These are phyloP conservation scores for Luffa aegyptiaca DNA, from an alignment of 306 rosid genomes.

Conservation along the genomic window DNA sequence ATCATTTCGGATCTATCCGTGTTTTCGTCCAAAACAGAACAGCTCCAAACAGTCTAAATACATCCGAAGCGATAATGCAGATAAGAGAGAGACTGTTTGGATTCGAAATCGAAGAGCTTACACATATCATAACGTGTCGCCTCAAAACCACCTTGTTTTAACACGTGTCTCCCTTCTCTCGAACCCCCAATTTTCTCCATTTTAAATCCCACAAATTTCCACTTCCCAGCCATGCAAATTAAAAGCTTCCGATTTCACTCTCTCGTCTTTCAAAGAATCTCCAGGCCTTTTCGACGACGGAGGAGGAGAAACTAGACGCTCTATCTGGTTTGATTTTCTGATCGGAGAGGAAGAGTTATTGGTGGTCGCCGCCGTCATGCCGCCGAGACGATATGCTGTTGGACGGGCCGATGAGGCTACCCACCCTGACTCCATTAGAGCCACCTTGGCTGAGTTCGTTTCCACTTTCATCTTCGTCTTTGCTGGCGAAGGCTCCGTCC, in stretches of 20 bases:
- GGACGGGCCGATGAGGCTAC: constrained; percentile 89
- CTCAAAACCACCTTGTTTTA: constrained; percentile 12
- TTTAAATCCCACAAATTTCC: constrained; percentile 31
- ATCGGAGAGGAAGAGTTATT: not conserved
- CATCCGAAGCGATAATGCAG: not conserved
- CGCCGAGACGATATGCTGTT: constrained; percentile 58
- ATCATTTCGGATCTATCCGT: not conserved
- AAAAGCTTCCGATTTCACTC: not conserved
- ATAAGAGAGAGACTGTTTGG: not conserved
- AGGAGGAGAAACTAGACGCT: not conserved
- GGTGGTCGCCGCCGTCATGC: constrained; percentile 25
- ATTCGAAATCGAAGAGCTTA: constrained; percentile 18
- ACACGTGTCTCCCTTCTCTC: constrained; percentile 39
- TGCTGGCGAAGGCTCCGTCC: constrained; percentile 93
- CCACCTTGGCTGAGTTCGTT: constrained; percentile 70
- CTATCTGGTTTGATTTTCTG: not conserved
- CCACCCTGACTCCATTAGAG: constrained; percentile 89
- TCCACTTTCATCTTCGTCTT: constrained; percentile 84
- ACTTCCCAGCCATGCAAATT: constrained; percentile 57
- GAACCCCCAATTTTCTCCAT: constrained; percentile 14
- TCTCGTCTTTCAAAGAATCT: too few relatives aligned
- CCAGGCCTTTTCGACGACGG: too few relatives aligned
- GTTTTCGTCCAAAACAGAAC: not conserved
- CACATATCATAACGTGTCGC: constrained; percentile 37
- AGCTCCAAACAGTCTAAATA: not conserved